A percentile compares a stretch with the other conserved stretches of the same genome.
These are phyloP conservation scores for Drechslera avenae DNA, from an alignment of 2,329 filamentous ascomycete genomes.

Conservation along the genomic window DNA sequence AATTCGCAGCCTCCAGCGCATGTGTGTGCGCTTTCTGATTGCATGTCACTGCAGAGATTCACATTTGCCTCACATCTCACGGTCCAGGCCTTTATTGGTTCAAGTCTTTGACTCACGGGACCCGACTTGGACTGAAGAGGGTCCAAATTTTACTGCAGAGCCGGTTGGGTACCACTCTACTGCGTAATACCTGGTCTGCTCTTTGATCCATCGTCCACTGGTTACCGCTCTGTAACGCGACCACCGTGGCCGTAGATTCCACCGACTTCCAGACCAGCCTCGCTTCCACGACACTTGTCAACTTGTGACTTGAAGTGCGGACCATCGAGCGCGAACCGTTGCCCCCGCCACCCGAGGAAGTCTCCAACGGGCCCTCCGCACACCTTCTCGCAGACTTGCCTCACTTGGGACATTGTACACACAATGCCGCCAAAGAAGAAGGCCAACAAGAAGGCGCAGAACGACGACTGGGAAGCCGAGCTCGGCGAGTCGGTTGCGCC, in stretches of 20 bases:
- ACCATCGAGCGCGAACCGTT: conserved; percentile 5
- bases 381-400: neutral
- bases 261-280: too few relatives aligned
- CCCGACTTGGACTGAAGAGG: conserved; percentile 12
- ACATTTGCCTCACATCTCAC: conserved; percentile 13
- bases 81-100: conserved; percentile 35
- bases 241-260: too few relatives aligned
- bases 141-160: conserved; percentile 12
- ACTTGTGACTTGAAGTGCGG: neutral
- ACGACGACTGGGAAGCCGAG: conserved; percentile 96
- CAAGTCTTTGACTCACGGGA: conserved; percentile 29
- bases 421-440: conserved; percentile 95
- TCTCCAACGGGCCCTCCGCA: conserved; percentile 7
- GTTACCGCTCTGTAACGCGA: neutral
- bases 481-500: conserved; percentile 78
- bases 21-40: conserved; percentile 23
- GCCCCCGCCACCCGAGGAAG: conserved; percentile 18
- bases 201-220: neutral
- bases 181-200: neutral
- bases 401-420: conserved; percentile 15
- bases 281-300: too few relatives aligned
- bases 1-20: conserved; percentile 37
- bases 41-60: conserved; percentile 15
- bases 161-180: neutral
- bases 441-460: conserved; percentile 81